A percentile compares a stretch with the other conserved stretches of the same genome.
phyloP scores from a whole-genome alignment of 495 filamentous ascomycete genomes.

The Xeromyces bisporus region DNA sequence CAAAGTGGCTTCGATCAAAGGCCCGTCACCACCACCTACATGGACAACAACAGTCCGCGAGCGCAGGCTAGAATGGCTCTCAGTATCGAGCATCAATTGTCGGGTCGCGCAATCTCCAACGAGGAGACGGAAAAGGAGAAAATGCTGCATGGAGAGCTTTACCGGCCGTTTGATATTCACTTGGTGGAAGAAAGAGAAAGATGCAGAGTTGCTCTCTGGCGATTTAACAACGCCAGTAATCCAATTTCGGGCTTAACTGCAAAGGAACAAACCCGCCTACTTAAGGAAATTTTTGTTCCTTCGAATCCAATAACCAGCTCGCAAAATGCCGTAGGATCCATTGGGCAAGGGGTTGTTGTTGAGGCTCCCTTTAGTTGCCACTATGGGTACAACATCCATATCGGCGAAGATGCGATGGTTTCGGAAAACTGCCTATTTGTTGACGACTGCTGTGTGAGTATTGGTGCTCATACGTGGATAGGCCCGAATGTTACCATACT shows the following conservation, averaged over 20 bases:
- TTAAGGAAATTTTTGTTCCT: constrained; percentile 49
- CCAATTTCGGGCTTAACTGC: constrained; percentile 57
- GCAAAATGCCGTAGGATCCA: constrained; percentile 30
- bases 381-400: constrained; percentile 85
- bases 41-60: constrained; percentile 28
- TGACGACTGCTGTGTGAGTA: constrained; percentile 55
- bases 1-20: constrained; percentile 23
- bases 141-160: constrained; percentile 75
- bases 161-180: constrained; percentile 58
- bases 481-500: constrained; percentile 81
- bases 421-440: constrained; percentile 75
- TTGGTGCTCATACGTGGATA: constrained; percentile 65
- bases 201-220: constrained; percentile 68
- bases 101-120: constrained; percentile 12
- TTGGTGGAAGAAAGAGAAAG: constrained; percentile 73
- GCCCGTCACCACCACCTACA: constrained; percentile 12
- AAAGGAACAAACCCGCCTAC: constrained; percentile 62
- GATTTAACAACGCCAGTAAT: constrained; percentile 82
- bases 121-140: constrained; percentile 76
- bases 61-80: constrained; percentile 30
- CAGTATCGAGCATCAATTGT: constrained; percentile 29
- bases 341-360: constrained; percentile 62
- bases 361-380: constrained; percentile 88
- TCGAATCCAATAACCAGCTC: constrained; percentile 29
- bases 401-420: constrained; percentile 77